A percentile compares a stretch with the other conserved stretches of the same genome.
phyloP scores from a whole-genome alignment of 129 eudicot genomes.

The Centrapalus pauciflorus region DNA sequence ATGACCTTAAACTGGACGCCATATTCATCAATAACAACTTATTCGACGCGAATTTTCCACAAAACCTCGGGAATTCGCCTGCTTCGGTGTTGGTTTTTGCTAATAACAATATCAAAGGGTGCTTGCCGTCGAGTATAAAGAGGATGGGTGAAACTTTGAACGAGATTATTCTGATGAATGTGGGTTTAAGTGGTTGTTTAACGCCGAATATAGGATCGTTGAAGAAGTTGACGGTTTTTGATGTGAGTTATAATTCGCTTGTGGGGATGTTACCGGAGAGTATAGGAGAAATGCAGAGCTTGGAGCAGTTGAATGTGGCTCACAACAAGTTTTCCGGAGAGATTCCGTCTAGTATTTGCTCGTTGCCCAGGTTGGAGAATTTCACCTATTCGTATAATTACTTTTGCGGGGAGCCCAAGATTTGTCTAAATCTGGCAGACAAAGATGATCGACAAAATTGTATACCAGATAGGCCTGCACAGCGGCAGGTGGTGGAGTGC shows the following conservation, averaged over 20 bases:
- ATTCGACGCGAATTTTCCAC: slow-evolving; percentile 35
- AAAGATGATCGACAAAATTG: slow-evolving; percentile 68
- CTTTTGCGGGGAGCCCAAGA: slow-evolving; percentile 46
- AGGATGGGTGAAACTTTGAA: slow-evolving; percentile 51
- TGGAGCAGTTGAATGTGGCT: slow-evolving; percentile 76
- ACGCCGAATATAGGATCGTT: slow-evolving; percentile 54
- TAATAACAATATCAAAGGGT: slow-evolving; percentile 57
- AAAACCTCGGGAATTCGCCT: slow-evolving; percentile 60
- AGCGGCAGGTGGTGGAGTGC: slow-evolving; percentile 49
- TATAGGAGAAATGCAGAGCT: slow-evolving; percentile 56
- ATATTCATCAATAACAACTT: slow-evolving; percentile 71
- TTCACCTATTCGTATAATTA: slow-evolving; percentile 70
- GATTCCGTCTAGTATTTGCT: slow-evolving; percentile 67
- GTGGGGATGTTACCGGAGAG: slow-evolving; percentile 58
- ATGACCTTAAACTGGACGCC: slow-evolving; percentile 69
- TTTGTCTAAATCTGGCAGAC: slow-evolving; percentile 49
- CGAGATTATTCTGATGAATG: slow-evolving; percentile 60
- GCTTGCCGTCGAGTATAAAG: slow-evolving; percentile 60
- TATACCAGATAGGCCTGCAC: slow-evolving; percentile 51
- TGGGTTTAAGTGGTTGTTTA: slow-evolving; percentile 55
- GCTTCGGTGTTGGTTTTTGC: slow-evolving; percentile 76
- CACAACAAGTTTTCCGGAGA: slow-evolving; percentile 60
- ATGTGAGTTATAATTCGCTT: slow-evolving; percentile 54
- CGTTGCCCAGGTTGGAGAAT: slow-evolving; percentile 65
- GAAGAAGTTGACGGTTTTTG: slow-evolving; percentile 60